These are phyloP conservation scores for Hypoxylon sp. DNA, from an alignment of 2,329 filamentous ascomycete genomes.

Conservation along the genomic window DNA sequence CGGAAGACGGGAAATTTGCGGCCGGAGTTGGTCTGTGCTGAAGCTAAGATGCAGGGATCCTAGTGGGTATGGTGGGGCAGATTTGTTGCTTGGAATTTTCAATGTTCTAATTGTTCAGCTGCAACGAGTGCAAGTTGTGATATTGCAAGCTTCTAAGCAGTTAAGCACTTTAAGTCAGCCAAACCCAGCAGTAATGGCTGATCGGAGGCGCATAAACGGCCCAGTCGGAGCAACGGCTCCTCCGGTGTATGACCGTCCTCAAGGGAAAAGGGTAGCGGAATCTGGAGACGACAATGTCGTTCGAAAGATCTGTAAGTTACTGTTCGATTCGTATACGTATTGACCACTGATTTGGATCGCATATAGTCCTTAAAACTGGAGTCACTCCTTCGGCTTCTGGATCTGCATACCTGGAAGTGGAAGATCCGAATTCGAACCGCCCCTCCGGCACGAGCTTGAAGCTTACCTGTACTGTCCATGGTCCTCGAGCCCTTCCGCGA, in stretches of 20 bases:
- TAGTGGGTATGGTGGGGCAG: constrained; percentile 40
- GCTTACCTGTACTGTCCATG: constrained; percentile 92
- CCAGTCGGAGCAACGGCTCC: constrained; percentile 82
- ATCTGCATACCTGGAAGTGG: constrained; percentile 86
- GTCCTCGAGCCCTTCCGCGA: constrained; percentile 89
- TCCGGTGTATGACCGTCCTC: constrained; percentile 75
- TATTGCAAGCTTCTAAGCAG: constrained; percentile 29
- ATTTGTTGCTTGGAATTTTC: constrained; percentile 40
- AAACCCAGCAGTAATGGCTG: constrained; percentile 70
- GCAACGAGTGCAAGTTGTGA: constrained; percentile 35
- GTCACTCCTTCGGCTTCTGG: constrained; percentile 94
- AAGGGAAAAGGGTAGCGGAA: constrained; percentile 63
- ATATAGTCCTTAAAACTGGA: constrained; percentile 88
- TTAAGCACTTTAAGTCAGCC: constrained; percentile 10
- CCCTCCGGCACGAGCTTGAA: constrained; percentile 80
- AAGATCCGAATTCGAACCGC: constrained; percentile 61
- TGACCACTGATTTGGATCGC: constrained; percentile 15
- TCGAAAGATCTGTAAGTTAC: constrained; percentile 84
- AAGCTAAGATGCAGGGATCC: constrained; percentile 23
- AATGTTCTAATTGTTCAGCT: constrained; percentile 20
- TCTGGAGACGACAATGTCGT: constrained; percentile 78
- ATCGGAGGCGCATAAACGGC: constrained; percentile 91
- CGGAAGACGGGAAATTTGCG: constrained; percentile 26
- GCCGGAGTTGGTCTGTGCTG: constrained; percentile 40
- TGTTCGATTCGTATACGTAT: not conserved